Conservation (phyloP, 2,329 filamentous ascomycete species). For the Venturiaceae sp. region DNA sequence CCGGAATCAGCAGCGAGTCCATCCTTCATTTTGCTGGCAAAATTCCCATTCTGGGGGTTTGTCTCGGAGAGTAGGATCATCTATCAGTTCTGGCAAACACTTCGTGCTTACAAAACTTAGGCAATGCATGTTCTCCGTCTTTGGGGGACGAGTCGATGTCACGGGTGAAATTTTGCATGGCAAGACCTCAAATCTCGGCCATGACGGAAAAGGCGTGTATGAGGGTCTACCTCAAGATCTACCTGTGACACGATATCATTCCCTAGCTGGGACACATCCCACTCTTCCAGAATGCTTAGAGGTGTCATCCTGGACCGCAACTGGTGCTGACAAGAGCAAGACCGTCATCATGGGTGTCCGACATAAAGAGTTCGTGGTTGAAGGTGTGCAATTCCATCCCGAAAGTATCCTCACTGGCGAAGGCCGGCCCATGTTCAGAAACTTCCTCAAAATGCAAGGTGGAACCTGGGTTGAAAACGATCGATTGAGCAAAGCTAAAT, state of each 20-base stretch:
- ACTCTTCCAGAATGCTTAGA: slow-evolving; percentile 81
- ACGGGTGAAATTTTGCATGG: slow-evolving; percentile 96
- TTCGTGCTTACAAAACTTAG: slow-evolving; percentile 27
- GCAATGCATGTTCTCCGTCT: slow-evolving; percentile 93
- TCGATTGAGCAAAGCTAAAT: slow-evolving; percentile 33
- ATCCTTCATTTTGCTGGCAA: slow-evolving; percentile 89
- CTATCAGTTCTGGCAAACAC: neutral
- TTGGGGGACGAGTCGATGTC: slow-evolving; percentile 82
- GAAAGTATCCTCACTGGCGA: slow-evolving; percentile 92
- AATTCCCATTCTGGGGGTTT: slow-evolving; percentile 92
- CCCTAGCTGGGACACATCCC: slow-evolving; percentile 80
- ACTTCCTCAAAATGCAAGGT: slow-evolving; percentile 79
- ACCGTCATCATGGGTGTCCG: slow-evolving; percentile 95
- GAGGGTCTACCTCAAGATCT: slow-evolving; percentile 68
- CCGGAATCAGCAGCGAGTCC: slow-evolving; percentile 85
- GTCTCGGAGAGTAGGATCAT: slow-evolving; percentile 78
- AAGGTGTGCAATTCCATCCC: slow-evolving; percentile 95
- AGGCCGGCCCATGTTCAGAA: slow-evolving; percentile 81
- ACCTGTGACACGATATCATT: slow-evolving; percentile 91
- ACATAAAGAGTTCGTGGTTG: slow-evolving; percentile 83
- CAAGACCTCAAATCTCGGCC: slow-evolving; percentile 84
- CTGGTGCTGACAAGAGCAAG: slow-evolving; percentile 62
- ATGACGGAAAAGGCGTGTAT: slow-evolving; percentile 91
- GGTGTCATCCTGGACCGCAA: slow-evolving; percentile 79
- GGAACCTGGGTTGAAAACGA: slow-evolving; percentile 87